Percentiles rank a stretch among this genome's conserved stretches.
These are phyloP conservation scores for Astraeus odoratus DNA, from an alignment of 768 basidiomycete species.

Conservation along the genomic window DNA sequence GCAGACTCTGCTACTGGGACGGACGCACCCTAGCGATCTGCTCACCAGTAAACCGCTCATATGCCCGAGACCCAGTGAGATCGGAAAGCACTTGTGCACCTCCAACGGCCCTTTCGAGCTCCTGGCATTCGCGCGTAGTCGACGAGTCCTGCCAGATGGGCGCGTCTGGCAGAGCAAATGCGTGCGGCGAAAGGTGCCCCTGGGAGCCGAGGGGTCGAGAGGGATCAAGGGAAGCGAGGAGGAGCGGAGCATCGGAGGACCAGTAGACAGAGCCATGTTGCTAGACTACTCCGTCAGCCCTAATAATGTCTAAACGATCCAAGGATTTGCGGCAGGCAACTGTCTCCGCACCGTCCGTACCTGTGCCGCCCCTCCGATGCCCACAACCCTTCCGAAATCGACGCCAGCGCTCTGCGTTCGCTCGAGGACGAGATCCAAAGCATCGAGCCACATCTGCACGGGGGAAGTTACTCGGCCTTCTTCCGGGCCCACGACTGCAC, in stretches of 20 bases:
- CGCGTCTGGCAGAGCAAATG: constrained; percentile 60
- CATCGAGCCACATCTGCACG: constrained; percentile 80
- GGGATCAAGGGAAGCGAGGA: constrained; percentile 50
- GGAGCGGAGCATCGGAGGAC: constrained; percentile 46
- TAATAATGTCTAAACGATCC: background rate
- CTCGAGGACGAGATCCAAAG: constrained; percentile 69
- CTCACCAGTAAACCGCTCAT: constrained; percentile 83
- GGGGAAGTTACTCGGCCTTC: constrained; percentile 75
- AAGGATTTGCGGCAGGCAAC: background rate
- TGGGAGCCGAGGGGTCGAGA: constrained; percentile 38
- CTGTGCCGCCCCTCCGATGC: constrained; percentile 75
- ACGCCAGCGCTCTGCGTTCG: constrained; percentile 54
- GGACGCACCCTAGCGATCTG: constrained; percentile 65
- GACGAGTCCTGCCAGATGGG: constrained; percentile 94
- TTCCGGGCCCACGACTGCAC: constrained; percentile 56
- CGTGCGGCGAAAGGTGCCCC: constrained; percentile 49
- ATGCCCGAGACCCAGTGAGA: constrained; percentile 75
- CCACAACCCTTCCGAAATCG: constrained; percentile 49
- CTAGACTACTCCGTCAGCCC: constrained; percentile 26
- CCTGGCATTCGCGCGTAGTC: constrained; percentile 65
- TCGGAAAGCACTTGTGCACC: constrained; percentile 67
- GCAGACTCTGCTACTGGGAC: constrained; percentile 9
- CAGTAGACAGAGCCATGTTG: constrained; percentile 89
- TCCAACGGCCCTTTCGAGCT: constrained; percentile 60
- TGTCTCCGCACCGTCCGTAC: constrained; percentile 29